A percentile compares a stretch with the other conserved stretches of the same genome.
phyloP scores from a whole-genome alignment of 345 rosid species.

The Populus euphratica region DNA sequence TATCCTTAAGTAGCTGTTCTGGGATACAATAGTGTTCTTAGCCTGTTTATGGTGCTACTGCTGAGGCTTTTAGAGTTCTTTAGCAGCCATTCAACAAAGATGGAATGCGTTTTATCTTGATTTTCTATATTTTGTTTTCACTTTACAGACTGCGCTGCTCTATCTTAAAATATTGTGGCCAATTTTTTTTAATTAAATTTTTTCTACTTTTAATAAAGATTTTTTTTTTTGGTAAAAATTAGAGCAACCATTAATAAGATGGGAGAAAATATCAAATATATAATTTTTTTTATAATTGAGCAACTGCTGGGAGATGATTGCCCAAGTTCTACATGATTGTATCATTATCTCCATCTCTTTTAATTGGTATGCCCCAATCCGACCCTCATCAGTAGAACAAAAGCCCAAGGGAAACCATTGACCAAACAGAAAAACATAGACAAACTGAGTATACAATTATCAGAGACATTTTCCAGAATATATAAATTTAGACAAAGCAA shows the following conservation, averaged over 20 bases:
- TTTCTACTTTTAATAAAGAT: not conserved
- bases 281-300: not conserved
- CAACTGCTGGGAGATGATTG: not conserved
- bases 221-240: not conserved
- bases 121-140: not conserved
- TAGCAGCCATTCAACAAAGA: not conserved
- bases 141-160: not conserved
- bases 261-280: not conserved
- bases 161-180: not conserved
- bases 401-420: no score
- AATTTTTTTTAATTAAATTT: not conserved
- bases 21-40: not conserved
- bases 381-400: no score
- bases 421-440: no score
- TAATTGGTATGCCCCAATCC: no score
- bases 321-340: not conserved
- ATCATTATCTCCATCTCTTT: not conserved
- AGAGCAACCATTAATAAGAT: not conserved
- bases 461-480: no score
- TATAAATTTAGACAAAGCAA: no score
- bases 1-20: not conserved
- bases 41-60: not conserved
- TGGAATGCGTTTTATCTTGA: not conserved
- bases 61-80: not conserved
- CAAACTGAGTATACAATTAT: no score